A percentile compares a stretch with the other conserved stretches of the same genome.
Conservation (phyloP, 306 rosid species). For the Trifolium repens region DNA sequence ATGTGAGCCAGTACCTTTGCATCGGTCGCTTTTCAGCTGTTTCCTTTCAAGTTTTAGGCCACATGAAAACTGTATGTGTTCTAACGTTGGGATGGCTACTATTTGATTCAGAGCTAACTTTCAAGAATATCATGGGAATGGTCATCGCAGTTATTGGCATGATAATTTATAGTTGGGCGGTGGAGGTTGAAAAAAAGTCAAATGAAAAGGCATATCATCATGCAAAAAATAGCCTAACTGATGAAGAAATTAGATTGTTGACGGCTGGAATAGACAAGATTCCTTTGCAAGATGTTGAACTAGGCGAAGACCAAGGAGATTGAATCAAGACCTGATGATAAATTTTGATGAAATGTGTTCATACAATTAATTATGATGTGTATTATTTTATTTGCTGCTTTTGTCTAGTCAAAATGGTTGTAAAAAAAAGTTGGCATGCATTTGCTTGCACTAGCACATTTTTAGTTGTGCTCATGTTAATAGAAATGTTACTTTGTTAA, state of each 20-base stretch:
- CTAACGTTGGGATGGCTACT: slow-evolving; percentile 91
- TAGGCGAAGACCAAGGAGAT: background rate
- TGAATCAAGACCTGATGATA: background rate
- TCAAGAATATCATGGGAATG: slow-evolving; percentile 91
- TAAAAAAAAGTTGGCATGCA: background rate
- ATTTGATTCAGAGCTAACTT: slow-evolving; percentile 79
- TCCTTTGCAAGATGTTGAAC: slow-evolving; percentile 11
- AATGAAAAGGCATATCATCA: slow-evolving; percentile 51
- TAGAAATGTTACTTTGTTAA: background rate
- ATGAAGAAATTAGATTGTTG: slow-evolving; percentile 78
- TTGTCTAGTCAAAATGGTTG: background rate
- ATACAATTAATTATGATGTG: background rate
- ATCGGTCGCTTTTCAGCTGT: slow-evolving; percentile 91
- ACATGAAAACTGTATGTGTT: slow-evolving; percentile 93
- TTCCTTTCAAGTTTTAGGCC: slow-evolving; percentile 94
- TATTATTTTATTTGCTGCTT: background rate
- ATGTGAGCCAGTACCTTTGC: slow-evolving; percentile 93
- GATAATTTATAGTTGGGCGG: slow-evolving; percentile 96
- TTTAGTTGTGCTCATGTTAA: background rate
- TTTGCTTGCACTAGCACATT: background rate
- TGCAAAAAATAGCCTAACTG: slow-evolving; percentile 74
- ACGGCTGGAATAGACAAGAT: background rate
- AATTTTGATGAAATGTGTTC: background rate
- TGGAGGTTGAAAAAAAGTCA: slow-evolving; percentile 67
- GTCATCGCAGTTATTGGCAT: slow-evolving; percentile 73